phyloP scores from a whole-genome alignment of 805 yeast genomes.

The Candida incommunis region DNA sequence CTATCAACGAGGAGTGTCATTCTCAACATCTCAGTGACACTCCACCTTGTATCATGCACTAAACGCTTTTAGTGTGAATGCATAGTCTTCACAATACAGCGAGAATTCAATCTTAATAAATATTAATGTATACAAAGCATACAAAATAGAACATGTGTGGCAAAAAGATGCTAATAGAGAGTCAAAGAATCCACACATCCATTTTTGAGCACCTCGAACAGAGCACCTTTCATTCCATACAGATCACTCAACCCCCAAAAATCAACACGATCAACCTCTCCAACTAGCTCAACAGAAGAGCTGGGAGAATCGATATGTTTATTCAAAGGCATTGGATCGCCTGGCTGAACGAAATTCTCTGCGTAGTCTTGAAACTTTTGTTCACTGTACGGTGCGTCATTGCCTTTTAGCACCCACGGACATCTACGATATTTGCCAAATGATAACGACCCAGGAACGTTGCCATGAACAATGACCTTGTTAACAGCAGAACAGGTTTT shows the following conservation, averaged over 20 bases:
- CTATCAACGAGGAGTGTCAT: too few species aligned
- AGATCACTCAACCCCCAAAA: conserved; percentile 14
- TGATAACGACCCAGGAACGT: conserved; percentile 37
- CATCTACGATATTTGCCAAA: conserved; percentile 43
- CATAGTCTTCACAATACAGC: too few species aligned
- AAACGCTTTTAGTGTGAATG: too few species aligned
- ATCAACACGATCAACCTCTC: conserved; percentile 8
- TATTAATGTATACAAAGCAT: too few species aligned
- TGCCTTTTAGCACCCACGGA: conserved; percentile 26
- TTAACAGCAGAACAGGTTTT: conserved; percentile 24
- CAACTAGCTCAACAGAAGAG: conserved; percentile 16
- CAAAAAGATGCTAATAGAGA: conserved; percentile 5
- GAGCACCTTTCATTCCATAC: conserved; percentile 9
- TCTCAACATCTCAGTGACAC: too few species aligned
- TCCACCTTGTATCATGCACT: too few species aligned
- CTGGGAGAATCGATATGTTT: conserved; percentile 15
- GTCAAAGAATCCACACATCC: conserved; percentile 11
- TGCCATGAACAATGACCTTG: conserved; percentile 40
- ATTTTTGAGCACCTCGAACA: conserved; percentile 13
- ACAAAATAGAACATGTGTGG: too few species aligned
- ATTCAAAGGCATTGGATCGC: conserved; percentile 13
- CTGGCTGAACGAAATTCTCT: background rate
- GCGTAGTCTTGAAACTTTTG: conserved; percentile 4
- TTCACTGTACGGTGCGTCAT: conserved; percentile 5
- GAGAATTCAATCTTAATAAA: too few species aligned